These are phyloP conservation scores for Tricholoma terreum DNA, from an alignment of 768 basidiomycete species.

Conservation along the genomic window DNA sequence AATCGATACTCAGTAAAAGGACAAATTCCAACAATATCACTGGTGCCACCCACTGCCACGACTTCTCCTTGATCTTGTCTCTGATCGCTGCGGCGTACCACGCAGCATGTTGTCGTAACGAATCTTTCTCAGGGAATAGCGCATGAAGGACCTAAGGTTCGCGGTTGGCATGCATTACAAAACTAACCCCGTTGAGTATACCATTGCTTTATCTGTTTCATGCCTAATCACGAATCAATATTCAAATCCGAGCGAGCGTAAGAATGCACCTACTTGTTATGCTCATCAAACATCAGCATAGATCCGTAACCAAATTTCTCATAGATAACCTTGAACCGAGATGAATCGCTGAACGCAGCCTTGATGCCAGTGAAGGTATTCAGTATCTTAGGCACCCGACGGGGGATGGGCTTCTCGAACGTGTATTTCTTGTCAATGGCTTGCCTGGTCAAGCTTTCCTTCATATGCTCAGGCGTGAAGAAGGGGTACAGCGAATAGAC, in stretches of 20 bases:
- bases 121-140: constrained; percentile 34
- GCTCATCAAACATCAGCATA: constrained; percentile 38
- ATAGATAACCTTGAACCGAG: constrained; percentile 36
- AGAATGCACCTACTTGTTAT: constrained; percentile 23
- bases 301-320: constrained; percentile 40
- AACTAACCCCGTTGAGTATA: neutral
- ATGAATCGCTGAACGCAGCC: constrained; percentile 31
- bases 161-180: neutral
- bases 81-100: constrained; percentile 28
- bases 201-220: constrained; percentile 26
- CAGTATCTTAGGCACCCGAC: constrained; percentile 27
- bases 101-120: constrained; percentile 24
- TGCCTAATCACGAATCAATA: constrained; percentile 20
- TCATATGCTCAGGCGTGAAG: constrained; percentile 43
- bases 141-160: constrained; percentile 27
- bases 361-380: constrained; percentile 34
- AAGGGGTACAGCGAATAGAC: constrained; percentile 26
- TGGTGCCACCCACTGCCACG: constrained; percentile 20
- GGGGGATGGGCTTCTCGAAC: constrained; percentile 35
- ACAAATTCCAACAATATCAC: neutral
- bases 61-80: constrained; percentile 30
- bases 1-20: neutral
- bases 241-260: neutral
- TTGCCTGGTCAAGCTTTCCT: constrained; percentile 35
- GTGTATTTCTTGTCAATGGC: constrained; percentile 37